Conservation (phyloP, 2,329 filamentous ascomycete species). For the Arthrobotrys iridis region DNA sequence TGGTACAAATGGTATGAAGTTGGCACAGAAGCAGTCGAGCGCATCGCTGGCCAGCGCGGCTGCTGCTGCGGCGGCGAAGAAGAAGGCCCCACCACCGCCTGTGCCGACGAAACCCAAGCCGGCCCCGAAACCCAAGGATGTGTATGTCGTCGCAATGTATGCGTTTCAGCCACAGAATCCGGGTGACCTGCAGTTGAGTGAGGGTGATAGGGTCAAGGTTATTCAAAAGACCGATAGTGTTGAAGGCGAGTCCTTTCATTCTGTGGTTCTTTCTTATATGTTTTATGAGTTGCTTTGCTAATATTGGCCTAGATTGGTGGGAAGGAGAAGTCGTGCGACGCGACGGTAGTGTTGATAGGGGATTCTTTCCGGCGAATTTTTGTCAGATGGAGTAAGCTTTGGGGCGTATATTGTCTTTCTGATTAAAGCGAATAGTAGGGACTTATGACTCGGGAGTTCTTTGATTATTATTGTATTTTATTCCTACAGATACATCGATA, state of each 20-base stretch:
- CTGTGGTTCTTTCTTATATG: not conserved
- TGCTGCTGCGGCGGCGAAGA: slow-evolving; percentile 37
- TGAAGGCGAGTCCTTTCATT: slow-evolving; percentile 21
- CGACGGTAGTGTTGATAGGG: slow-evolving; percentile 18
- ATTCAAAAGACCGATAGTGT: slow-evolving; percentile 32
- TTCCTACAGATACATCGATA: too few relatives aligned
- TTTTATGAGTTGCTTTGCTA: not conserved
- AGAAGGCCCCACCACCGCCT: slow-evolving; percentile 50
- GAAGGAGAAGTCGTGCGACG: slow-evolving; percentile 28
- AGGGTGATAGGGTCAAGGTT: slow-evolving; percentile 47
- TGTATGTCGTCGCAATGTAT: slow-evolving; percentile 36
- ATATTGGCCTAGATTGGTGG: slow-evolving; percentile 50
- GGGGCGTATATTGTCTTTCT: not conserved
- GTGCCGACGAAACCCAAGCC: slow-evolving; percentile 47
- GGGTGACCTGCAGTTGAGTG: slow-evolving; percentile 30
- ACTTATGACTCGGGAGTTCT: not conserved
- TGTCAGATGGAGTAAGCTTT: slow-evolving; percentile 33
- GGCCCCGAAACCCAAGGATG: slow-evolving; percentile 27
- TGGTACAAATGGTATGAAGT: slow-evolving; percentile 4
- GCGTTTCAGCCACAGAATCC: slow-evolving; percentile 32
- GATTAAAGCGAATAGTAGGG: too few relatives aligned
- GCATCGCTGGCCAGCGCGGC: slow-evolving; percentile 25
- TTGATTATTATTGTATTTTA: not conserved
- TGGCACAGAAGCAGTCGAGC: not conserved
- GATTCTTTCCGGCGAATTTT: slow-evolving; percentile 50